Base-by-base conservation (phyloP, 805 yeast species). In the Pichia insulana region DNA sequence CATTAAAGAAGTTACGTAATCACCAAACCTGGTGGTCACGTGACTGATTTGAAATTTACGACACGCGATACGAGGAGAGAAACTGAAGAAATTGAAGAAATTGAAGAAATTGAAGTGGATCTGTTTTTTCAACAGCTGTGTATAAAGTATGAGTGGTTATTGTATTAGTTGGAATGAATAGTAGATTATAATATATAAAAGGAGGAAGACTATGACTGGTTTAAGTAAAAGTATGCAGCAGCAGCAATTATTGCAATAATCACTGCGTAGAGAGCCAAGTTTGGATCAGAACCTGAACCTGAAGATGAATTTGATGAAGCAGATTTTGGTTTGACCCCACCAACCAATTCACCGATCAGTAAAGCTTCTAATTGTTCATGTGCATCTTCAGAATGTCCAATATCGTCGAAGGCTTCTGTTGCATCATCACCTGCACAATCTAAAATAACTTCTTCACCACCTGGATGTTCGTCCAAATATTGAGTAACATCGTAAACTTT, bases 371-470 rank as follows among this genome's bases (percentile, higher is more conserved):
- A 69, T 52, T 82, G 70, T 54, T 82, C 92, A 53, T 80, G 78
- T 33, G 99, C 97, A 52, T 89, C 96, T 49, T 89, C 97, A 30
- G 97, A 87, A 67, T 92, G 99, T 30, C 99, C 99, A 59, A 92
- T 89, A 58, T 87, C 96, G 52, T 75, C 76, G 56, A 82, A 82
- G 20, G 81, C 78, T 56, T 75, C 82, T 27, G 87, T 74, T 30
- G 85, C 83, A 58, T 82, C 88, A 5, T 62, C 67, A 4, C 92
- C 95, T 16, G 92, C 96, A 53, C 85, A 85, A 47, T 81, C 81
- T 46, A 78, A 61, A 35, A 90, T 73, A 43, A 90, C 85, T 56
- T 81, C 74, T 39, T 78, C 80, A 34, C 81, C 81, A 51, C 69
- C 68, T 3, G 97, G 97, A 61, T 90, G 97, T 37, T 73, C 77